phyloP scores from a whole-genome alignment of 768 basidiomycete genomes.

The Gautieria morchelliformis region DNA sequence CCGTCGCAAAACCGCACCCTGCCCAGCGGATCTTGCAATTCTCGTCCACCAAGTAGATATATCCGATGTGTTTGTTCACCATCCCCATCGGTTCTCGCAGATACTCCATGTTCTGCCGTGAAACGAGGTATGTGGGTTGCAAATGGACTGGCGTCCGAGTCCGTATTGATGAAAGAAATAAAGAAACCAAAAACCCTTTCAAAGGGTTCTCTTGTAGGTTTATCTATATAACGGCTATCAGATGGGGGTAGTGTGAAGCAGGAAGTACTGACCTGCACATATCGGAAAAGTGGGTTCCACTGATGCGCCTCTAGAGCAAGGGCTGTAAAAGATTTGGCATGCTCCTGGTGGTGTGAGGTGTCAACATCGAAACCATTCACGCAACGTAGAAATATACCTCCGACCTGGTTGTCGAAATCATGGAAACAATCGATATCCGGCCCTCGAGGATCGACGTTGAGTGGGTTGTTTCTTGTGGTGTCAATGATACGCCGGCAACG shows the following conservation, averaged over 20 bases:
- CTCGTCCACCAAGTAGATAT: constrained; percentile 84
- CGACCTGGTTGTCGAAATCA: constrained; percentile 81
- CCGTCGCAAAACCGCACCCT: constrained; percentile 75
- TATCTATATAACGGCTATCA: constrained; percentile 28
- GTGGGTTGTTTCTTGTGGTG: constrained; percentile 43
- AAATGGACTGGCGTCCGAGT: constrained; percentile 50
- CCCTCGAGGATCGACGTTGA: constrained; percentile 72
- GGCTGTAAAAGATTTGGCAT: constrained; percentile 61
- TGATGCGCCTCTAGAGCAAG: constrained; percentile 44
- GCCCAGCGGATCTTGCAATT: constrained; percentile 86
- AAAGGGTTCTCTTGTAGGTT: constrained; percentile 93
- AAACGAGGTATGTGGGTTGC: constrained; percentile 69
- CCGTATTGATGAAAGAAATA: constrained; percentile 73
- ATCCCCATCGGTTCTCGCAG: constrained; percentile 78
- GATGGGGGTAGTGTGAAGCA: neutral
- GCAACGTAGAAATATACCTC: constrained; percentile 44
- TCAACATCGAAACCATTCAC: neutral
- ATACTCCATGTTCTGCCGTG: constrained; percentile 79
- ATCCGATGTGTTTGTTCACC: constrained; percentile 84
- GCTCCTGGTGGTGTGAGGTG: constrained; percentile 42
- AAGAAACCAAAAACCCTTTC: constrained; percentile 80
- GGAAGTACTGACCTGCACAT: constrained; percentile 34
- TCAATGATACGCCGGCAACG: constrained; percentile 64
- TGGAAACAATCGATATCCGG: constrained; percentile 68
- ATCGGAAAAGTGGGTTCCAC: constrained; percentile 55